These are phyloP conservation scores for Leccinum variicolor DNA, from an alignment of 768 basidiomycete genomes.

Conservation along the genomic window DNA sequence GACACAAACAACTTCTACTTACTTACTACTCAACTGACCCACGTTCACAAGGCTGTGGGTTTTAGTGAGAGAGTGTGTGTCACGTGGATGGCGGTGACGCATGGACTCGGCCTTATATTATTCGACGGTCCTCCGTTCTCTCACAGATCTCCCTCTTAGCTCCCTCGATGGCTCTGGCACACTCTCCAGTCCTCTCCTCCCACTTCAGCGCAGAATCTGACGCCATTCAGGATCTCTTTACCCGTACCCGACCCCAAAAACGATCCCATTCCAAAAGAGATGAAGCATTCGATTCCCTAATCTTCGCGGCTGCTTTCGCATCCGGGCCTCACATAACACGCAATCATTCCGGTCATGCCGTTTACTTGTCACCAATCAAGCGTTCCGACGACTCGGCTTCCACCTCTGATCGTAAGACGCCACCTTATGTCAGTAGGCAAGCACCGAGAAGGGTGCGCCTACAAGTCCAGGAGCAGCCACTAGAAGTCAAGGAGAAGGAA, in stretches of 20 bases:
- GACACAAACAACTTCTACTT: neutral
- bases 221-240: constrained; percentile 63
- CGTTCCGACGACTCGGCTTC: constrained; percentile 41
- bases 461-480: constrained; percentile 26
- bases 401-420: constrained; percentile 42
- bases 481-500: constrained; percentile 43
- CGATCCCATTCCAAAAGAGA: constrained; percentile 55
- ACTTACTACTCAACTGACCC: neutral
- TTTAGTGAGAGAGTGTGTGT: neutral
- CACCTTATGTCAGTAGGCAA: constrained; percentile 70
- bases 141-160: neutral
- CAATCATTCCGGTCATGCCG: constrained; percentile 84
- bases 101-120: neutral
- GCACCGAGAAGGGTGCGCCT: constrained; percentile 66
- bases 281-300: constrained; percentile 72
- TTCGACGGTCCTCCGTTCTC: neutral
- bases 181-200: constrained; percentile 28
- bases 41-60: too few species aligned
- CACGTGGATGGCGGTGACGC: constrained; percentile 4
- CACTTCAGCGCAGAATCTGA: constrained; percentile 41
- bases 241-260: constrained; percentile 42
- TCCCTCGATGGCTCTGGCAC: constrained; percentile 25
- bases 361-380: constrained; percentile 54
- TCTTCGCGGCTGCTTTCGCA: constrained; percentile 73
- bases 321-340: constrained; percentile 77